These are phyloP conservation scores for Conticribra weissflogii DNA, from an alignment of 108 stramenopile genomes.

Conservation along the genomic window DNA sequence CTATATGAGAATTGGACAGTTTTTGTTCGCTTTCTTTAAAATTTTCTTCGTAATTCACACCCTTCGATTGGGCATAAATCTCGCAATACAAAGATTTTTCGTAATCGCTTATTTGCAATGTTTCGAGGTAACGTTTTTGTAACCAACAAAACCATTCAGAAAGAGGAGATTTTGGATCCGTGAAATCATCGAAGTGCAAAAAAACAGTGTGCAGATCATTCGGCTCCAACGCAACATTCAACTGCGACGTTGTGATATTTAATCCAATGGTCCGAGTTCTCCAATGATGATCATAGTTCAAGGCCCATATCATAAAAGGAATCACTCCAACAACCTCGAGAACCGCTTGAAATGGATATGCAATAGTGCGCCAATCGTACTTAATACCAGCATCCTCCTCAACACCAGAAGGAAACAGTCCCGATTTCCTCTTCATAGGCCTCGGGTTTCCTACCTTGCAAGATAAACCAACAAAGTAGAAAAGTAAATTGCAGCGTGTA, in stretches of 20 bases:
- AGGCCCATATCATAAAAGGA: conserved; percentile 23
- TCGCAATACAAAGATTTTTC: conserved; percentile 21
- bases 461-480: conserved; percentile 22
- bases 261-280: conserved; percentile 12
- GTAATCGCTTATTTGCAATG: neutral
- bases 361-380: conserved; percentile 34
- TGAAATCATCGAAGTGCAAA: conserved; percentile 45
- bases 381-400: neutral
- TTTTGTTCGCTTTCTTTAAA: neutral
- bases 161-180: conserved; percentile 29
- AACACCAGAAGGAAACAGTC: neutral
- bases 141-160: conserved; percentile 41
- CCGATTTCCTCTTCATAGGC: neutral
- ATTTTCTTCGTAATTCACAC: conserved; percentile 3
- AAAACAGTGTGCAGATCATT: conserved; percentile 37
- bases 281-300: conserved; percentile 48
- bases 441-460: conserved; percentile 39
- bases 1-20: conserved; percentile 3
- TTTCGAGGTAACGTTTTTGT: neutral
- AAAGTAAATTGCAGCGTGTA: conserved; percentile 30
- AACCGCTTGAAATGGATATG: conserved; percentile 25
- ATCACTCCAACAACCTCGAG: conserved; percentile 35
- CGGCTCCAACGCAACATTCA: conserved; percentile 17
- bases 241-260: conserved; percentile 16
- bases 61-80: conserved; percentile 26